These are phyloP conservation scores for Bryopsis sp. DNA, from an alignment of 139 green algal species.

Conservation along the genomic window DNA sequence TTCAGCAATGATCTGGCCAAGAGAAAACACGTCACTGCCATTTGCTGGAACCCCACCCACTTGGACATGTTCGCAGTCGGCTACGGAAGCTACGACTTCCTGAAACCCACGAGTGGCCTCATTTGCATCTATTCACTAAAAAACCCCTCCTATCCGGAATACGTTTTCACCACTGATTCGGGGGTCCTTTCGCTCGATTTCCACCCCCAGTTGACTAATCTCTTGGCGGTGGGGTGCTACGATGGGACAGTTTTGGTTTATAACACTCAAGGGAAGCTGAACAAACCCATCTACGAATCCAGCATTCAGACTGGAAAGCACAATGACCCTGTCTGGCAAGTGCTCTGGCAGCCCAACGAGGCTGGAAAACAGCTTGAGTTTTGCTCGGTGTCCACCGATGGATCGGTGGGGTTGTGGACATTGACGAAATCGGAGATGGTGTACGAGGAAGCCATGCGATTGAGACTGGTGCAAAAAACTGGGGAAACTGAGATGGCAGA, in stretches of 20 bases:
- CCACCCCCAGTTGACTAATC: conserved; percentile 65
- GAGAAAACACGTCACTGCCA: conserved; percentile 55
- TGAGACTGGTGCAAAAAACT: conserved; percentile 26
- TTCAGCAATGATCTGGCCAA: conserved; percentile 45
- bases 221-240: conserved; percentile 82
- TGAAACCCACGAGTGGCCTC: conserved; percentile 57
- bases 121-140: conserved; percentile 79
- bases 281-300: conserved; percentile 55
- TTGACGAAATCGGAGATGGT: conserved; percentile 75
- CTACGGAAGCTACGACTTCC: conserved; percentile 85
- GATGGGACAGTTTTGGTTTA: conserved; percentile 73
- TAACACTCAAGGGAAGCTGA: conserved; percentile 34
- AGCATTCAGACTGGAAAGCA: conserved; percentile 64
- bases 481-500: not conserved
- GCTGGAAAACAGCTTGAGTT: conserved; percentile 56
- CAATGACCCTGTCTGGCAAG: conserved; percentile 82
- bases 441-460: conserved; percentile 55
- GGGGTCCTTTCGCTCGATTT: conserved; percentile 87
- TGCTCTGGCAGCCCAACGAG: conserved; percentile 34
- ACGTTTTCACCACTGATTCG: conserved; percentile 51
- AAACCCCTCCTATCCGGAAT: conserved; percentile 77
- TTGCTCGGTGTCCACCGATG: conserved; percentile 54
- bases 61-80: conserved; percentile 76
- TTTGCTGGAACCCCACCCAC: conserved; percentile 73
- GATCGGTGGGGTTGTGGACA: conserved; percentile 73